Conservation (phyloP, 2,329 filamentous ascomycete species). For the Penicillium thymicola region DNA sequence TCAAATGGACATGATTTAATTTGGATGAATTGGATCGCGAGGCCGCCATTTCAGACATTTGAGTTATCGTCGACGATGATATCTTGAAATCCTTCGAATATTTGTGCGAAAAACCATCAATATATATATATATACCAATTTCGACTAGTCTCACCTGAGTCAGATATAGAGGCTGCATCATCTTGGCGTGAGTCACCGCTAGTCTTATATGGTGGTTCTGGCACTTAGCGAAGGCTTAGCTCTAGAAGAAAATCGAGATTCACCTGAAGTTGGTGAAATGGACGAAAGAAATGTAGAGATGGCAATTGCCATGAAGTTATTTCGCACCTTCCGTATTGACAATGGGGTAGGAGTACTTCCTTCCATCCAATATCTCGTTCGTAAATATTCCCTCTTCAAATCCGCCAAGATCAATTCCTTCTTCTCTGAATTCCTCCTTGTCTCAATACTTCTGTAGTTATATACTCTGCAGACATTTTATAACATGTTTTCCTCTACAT, state of each 20-base stretch:
- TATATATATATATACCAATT: background rate
- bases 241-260: background rate
- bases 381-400: slow-evolving; percentile 7
- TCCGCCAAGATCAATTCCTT: slow-evolving; percentile 10
- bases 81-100: background rate
- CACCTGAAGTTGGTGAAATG: background rate
- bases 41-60: background rate
- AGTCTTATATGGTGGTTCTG: background rate
- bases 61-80: background rate
- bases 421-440: background rate
- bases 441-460: slow-evolving; percentile 4
- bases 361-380: background rate
- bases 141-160: background rate
- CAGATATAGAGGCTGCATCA: background rate
- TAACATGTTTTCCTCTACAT: slow-evolving; percentile 28
- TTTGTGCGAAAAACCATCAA: background rate
- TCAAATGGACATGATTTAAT: slow-evolving; percentile 38
- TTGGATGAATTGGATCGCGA: background rate
- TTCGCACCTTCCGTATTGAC: background rate
- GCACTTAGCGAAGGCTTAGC: background rate
- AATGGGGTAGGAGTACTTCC: background rate
- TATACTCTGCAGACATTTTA: slow-evolving; percentile 23
- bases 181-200: slow-evolving; percentile 4
- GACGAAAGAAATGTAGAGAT: background rate
- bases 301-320: background rate